phyloP scores from a whole-genome alignment of 345 rosid genomes.

The Camelina hispida region DNA sequence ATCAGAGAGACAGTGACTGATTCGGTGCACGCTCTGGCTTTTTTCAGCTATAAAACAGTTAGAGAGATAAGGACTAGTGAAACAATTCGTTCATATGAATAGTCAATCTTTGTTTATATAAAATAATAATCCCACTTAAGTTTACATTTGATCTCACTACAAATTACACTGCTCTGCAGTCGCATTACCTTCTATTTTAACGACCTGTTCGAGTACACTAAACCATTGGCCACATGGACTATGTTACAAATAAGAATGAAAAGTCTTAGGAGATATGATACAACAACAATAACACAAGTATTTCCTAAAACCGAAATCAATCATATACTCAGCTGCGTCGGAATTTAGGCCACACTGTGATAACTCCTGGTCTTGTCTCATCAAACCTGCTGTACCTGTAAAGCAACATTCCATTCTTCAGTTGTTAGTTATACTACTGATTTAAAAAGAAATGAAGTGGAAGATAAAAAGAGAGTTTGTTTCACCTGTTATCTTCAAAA shows the following conservation, averaged over 20 bases:
- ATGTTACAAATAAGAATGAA: slow-evolving; percentile 22
- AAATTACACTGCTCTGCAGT: background rate
- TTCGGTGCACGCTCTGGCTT: too few relatives aligned
- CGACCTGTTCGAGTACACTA: slow-evolving; percentile 24
- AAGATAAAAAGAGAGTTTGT: background rate
- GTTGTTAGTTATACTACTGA: background rate
- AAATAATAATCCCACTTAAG: background rate
- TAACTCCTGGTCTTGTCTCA: slow-evolving; percentile 77
- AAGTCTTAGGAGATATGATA: slow-evolving; percentile 10
- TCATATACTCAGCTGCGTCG: slow-evolving; percentile 46
- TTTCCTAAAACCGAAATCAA: background rate
- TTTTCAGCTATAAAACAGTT: slow-evolving; percentile 10
- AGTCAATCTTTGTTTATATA: slow-evolving; percentile 31
- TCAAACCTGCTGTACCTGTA: slow-evolving; percentile 78
- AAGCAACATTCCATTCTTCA: slow-evolving; percentile 21
- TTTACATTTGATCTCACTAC: slow-evolving; percentile 18
- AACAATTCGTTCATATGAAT: background rate
- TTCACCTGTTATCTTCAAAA: slow-evolving; percentile 70
- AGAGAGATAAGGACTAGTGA: slow-evolving; percentile 3
- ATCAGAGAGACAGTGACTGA: too few relatives aligned
- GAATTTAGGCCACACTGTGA: slow-evolving; percentile 73
- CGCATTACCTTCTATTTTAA: slow-evolving; percentile 1
- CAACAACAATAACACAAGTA: slow-evolving; percentile 30
- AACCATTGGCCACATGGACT: slow-evolving; percentile 12
- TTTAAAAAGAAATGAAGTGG: background rate